phyloP scores from a whole-genome alignment of 495 filamentous ascomycete species.

The Patellaria atrata region DNA sequence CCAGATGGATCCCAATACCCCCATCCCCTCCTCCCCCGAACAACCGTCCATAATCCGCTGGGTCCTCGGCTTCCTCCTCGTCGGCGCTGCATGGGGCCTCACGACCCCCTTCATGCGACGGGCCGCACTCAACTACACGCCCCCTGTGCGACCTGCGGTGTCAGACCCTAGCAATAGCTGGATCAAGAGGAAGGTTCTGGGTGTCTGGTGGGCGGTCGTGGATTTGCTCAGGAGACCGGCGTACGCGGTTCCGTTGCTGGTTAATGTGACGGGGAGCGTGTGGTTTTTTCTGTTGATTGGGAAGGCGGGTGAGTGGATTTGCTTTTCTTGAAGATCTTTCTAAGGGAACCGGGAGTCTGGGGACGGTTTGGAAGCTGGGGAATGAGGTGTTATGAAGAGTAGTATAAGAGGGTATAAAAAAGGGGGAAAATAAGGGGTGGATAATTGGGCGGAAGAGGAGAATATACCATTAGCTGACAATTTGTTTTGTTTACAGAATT shows the following conservation, averaged over 20 bases:
- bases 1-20: slow-evolving; percentile 18
- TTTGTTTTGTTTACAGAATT: slow-evolving; percentile 44
- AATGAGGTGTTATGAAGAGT: neutral
- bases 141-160: slow-evolving; percentile 37
- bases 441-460: neutral
- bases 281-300: slow-evolving; percentile 98
- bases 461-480: too few relatives aligned
- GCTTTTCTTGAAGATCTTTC: too few relatives aligned
- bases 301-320: slow-evolving; percentile 54
- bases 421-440: slow-evolving; percentile 2
- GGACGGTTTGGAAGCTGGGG: slow-evolving; percentile 1
- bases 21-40: slow-evolving; percentile 2
- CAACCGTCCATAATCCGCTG: slow-evolving; percentile 56
- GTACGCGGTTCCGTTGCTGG: slow-evolving; percentile 71
- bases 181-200: slow-evolving; percentile 40
- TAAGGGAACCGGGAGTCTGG: neutral
- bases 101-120: slow-evolving; percentile 63
- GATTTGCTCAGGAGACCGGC: slow-evolving; percentile 67
- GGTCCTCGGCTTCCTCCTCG: slow-evolving; percentile 75
- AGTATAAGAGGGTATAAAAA: too few relatives aligned
- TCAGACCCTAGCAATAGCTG: slow-evolving; percentile 33
- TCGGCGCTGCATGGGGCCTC: slow-evolving; percentile 75
- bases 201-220: slow-evolving; percentile 52
- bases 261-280: slow-evolving; percentile 87
- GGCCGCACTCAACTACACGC: slow-evolving; percentile 45